Evolutionary conservation across 2,329 filamentous ascomycete genomes (phyloP).

Genomic region (Endothia cerciana): DNA sequence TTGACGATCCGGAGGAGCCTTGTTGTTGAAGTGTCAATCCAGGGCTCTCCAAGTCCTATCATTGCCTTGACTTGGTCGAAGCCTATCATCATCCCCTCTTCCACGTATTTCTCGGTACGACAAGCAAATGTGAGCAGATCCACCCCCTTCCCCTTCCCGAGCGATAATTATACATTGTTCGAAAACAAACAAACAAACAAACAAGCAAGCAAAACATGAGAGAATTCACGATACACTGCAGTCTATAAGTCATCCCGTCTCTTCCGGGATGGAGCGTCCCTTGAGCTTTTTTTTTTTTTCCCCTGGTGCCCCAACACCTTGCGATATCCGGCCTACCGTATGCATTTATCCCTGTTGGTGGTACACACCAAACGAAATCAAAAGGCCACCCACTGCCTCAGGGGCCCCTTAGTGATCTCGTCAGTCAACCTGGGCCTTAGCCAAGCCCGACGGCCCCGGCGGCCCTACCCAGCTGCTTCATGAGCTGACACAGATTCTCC

Average conservation of each 20-base stretch:
- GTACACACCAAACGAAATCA: neutral
- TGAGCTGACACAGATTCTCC: constrained; percentile 67
- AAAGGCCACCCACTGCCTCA: neutral
- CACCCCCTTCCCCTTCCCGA: no score
- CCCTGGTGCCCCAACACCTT: constrained; percentile 1
- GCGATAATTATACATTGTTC: no score
- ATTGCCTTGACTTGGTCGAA: no score
- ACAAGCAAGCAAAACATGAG: no score
- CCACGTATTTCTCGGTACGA: no score
- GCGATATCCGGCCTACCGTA: neutral
- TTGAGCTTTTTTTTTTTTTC: neutral
- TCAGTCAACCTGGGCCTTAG: constrained; percentile 2
- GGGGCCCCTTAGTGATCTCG: neutral
- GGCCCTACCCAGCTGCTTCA: constrained; percentile 62
- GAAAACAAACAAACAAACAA: no score
- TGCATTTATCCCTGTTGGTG: neutral
- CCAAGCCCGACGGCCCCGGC: constrained; percentile 44
- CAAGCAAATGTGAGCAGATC: no score
- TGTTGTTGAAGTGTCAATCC: no score
- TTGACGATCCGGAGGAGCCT: no score
- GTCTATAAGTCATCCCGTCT: no score
- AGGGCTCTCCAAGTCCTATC: no score
- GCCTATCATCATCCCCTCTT: no score
- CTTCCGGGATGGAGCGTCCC: neutral
- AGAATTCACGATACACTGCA: neutral